Evolutionary conservation across 345 rosid genomes (phyloP).

Genomic region (Erucastrum elatum): DNA sequence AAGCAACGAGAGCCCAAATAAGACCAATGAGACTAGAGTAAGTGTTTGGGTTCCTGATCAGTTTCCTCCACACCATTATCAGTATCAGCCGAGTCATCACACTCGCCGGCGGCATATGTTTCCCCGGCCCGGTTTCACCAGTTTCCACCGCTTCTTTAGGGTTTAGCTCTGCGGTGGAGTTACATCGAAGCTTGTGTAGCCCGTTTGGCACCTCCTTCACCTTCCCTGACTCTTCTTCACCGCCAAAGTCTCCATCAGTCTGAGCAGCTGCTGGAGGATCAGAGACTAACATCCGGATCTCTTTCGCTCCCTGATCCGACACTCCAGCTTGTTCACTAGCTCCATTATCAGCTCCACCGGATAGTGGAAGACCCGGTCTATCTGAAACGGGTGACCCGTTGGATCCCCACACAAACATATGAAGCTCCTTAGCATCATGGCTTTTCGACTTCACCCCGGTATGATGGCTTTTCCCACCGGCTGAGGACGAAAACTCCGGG

Average conservation of each 20-base stretch:
- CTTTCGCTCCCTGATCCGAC: constrained; percentile 76
- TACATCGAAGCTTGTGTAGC: constrained; percentile 58
- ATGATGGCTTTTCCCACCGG: constrained; percentile 43
- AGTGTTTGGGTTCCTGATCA: constrained; percentile 92
- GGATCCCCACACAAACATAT: constrained; percentile 96
- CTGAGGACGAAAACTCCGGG: constrained; percentile 65
- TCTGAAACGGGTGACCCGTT: constrained; percentile 96
- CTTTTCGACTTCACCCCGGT: constrained; percentile 44
- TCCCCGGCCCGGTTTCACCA: constrained; percentile 39
- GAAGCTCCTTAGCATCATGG: constrained; percentile 80
- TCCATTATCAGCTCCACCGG: constrained; percentile 38
- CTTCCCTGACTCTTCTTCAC: constrained; percentile 49
- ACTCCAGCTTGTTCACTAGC: constrained; percentile 61
- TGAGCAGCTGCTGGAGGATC: constrained; percentile 53
- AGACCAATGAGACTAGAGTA: constrained; percentile 90
- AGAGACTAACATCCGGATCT: constrained; percentile 80
- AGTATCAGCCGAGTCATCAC: constrained; percentile 90
- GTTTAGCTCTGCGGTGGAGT: constrained; percentile 70
- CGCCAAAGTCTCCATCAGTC: constrained; percentile 47
- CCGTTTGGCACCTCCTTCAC: constrained; percentile 47
- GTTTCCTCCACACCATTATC: constrained; percentile 95
- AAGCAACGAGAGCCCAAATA: constrained; percentile 82
- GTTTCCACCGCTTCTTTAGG: constrained; percentile 58
- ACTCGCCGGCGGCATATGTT: constrained; percentile 88
- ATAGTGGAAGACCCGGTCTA: constrained; percentile 60